Evolutionary conservation across 1,284 basidiomycete species (phyloP), one percentile per base, ranked within the genome.

Genomic region (Trichosporon faecale): DNA sequence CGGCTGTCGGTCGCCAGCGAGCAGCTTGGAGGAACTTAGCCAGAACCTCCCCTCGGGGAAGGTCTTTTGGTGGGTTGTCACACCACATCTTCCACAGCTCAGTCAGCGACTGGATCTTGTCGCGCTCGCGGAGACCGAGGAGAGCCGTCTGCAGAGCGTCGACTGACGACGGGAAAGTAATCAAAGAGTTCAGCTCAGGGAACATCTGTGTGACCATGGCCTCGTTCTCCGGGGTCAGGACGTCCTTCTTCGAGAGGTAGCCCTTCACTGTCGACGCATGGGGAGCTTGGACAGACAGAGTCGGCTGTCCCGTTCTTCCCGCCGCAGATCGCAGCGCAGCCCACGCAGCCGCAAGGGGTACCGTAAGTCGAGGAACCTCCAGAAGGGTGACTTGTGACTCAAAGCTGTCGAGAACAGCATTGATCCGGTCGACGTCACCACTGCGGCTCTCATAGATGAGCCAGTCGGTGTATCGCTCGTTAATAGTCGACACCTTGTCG

Each of bases 331-430:
- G 67, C 1, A 74, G 64, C 1, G 72, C 52, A 3, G 67, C 67
- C 73, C 73, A 74, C 21, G 70, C 70, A 0, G 65, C 67, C 9
- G 64, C 67, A 33, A 65, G 64, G 8, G 66, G 70, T 2, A 70
- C 49, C 1, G 67, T 12, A 2, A 68, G 33, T 2, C 69, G 65
- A 12, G 63, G 33, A 16, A 63, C 65, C 18, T 64, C 65, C 23
- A 65, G 63, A 12, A 27, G 44, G 14, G 57, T n/a, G 3, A 74
- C 64, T 55, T 74, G 70, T 2, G 44, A 63, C 66, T 70, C 69
- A 16, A 67, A 70, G 23, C 61, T 49, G 33, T 55, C 57, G 4
- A 69, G 52, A 3, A 74, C 57, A 4, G 25, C 25, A 12, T 52
- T 55, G 2, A 66, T n/a, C 27, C 73, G 49, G 21, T 37, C 52